These are phyloP conservation scores for Amphichorda felina DNA, from an alignment of 2,329 filamentous ascomycete genomes.

Conservation along the genomic window DNA sequence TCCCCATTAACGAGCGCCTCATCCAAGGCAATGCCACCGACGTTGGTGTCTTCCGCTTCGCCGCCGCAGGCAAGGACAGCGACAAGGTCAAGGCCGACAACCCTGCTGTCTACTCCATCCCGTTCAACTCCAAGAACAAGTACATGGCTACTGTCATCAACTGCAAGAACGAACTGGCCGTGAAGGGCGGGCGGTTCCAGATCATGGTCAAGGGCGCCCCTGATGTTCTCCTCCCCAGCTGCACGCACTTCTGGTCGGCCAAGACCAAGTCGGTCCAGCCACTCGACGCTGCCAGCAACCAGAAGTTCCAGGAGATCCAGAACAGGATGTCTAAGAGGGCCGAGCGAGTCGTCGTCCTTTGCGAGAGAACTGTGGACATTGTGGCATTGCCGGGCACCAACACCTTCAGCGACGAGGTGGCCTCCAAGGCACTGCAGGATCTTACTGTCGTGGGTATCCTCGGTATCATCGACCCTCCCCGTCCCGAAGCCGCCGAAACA, in stretches of 20 bases:
- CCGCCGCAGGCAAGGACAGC: conserved; percentile 11
- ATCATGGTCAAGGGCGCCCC: conserved; percentile 42
- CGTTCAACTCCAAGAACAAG: conserved; percentile 39
- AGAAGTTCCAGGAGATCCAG: conserved; percentile 21
- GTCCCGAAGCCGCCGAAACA: conserved; percentile 27
- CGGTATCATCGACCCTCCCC: conserved; percentile 34
- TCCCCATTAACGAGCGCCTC: conserved; percentile 19
- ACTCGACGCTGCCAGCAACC: conserved; percentile 18
- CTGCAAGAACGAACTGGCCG: conserved; percentile 8
- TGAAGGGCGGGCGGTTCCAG: conserved; percentile 20
- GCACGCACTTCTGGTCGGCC: conserved; percentile 21
- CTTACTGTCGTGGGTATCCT: conserved; percentile 38
- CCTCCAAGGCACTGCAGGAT: conserved; percentile 23
- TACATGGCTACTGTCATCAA: conserved; percentile 30
- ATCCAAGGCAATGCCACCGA: conserved; percentile 31
- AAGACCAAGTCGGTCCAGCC: conserved; percentile 17
- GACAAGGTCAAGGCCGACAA: conserved; percentile 9
- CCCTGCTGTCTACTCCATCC: conserved; percentile 24
- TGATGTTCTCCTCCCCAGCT: conserved; percentile 31
- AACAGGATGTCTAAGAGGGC: conserved; percentile 27
- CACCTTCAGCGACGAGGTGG: conserved; percentile 36
- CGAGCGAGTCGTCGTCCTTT: conserved; percentile 29
- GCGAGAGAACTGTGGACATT: conserved; percentile 21
- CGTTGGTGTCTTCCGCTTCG: conserved; percentile 26
- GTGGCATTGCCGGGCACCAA: conserved; percentile 22